Percentiles rank a stretch among this genome's conserved stretches.
These are phyloP conservation scores for Fomitopsis palustris DNA, from an alignment of 1,284 basidiomycete species.

Conservation along the genomic window DNA sequence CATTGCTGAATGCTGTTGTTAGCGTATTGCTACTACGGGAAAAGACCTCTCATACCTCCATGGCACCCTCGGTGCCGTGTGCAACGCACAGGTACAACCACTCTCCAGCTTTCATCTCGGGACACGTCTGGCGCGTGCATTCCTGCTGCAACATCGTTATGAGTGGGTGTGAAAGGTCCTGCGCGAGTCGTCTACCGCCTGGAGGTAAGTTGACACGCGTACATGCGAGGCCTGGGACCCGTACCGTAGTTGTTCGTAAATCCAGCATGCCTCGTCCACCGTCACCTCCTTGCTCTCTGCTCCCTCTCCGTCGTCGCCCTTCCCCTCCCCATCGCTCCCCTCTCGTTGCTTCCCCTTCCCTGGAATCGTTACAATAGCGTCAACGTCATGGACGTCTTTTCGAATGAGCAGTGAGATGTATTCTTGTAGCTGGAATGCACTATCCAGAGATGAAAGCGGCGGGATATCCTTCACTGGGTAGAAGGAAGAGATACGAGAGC, in stretches of 20 bases:
- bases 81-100: slow-evolving; percentile 97
- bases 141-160: slow-evolving; percentile 84
- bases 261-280: slow-evolving; percentile 88
- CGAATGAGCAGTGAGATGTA: slow-evolving; percentile 89
- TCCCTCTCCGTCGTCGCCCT: slow-evolving; percentile 35
- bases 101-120: slow-evolving; percentile 96
- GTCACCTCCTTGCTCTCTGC: slow-evolving; percentile 43
- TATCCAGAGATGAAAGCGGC: slow-evolving; percentile 71
- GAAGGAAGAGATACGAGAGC: slow-evolving; percentile 73
- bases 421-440: slow-evolving; percentile 93
- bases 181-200: slow-evolving; percentile 74
- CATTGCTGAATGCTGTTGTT: slow-evolving; percentile 61
- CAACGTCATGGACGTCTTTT: slow-evolving; percentile 84
- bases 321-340: slow-evolving; percentile 22
- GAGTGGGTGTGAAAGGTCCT: slow-evolving; percentile 88
- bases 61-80: slow-evolving; percentile 75
- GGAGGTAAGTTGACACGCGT: not conserved
- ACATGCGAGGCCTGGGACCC: slow-evolving; percentile 19
- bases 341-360: slow-evolving; percentile 28
- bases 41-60: slow-evolving; percentile 51
- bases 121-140: slow-evolving; percentile 82
- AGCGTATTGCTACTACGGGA: not conserved
- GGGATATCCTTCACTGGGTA: slow-evolving; percentile 70
- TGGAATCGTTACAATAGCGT: slow-evolving; percentile 77
- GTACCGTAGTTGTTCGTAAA: slow-evolving; percentile 91